Conservation (phyloP, 495 filamentous ascomycete genomes). For the Cudoniella acicularis region DNA sequence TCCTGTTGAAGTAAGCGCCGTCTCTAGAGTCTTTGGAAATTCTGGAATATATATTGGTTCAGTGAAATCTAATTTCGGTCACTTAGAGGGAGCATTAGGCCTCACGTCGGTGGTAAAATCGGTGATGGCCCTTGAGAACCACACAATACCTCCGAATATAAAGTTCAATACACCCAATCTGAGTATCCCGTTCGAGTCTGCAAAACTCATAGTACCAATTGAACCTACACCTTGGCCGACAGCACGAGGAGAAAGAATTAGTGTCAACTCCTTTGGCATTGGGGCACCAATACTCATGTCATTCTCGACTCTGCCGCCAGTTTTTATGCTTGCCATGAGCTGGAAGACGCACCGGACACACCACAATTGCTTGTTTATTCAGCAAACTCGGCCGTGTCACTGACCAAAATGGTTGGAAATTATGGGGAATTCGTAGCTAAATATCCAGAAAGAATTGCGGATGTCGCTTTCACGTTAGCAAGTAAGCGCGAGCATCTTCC, state of each 20-base stretch:
- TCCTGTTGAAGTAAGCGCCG: slow-evolving; percentile 47
- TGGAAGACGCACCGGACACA: too few relatives aligned
- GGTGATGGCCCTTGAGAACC: slow-evolving; percentile 51
- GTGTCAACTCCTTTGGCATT: slow-evolving; percentile 44
- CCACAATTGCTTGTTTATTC: too few relatives aligned
- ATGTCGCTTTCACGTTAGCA: slow-evolving; percentile 11
- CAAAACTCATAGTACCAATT: slow-evolving; percentile 27
- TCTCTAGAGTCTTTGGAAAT: slow-evolving; percentile 50
- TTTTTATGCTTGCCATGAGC: not conserved
- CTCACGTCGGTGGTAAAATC: slow-evolving; percentile 56
- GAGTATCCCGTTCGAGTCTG: slow-evolving; percentile 24
- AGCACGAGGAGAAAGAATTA: slow-evolving; percentile 1
- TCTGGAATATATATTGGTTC: slow-evolving; percentile 45
- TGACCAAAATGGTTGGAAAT: not conserved
- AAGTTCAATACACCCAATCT: slow-evolving; percentile 46
- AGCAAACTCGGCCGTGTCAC: slow-evolving; percentile 26
- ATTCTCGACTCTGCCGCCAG: slow-evolving; percentile 40
- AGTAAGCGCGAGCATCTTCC: slow-evolving; percentile 1
- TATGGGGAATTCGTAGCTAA: not conserved
- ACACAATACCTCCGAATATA: slow-evolving; percentile 45
- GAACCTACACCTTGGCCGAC: slow-evolving; percentile 9
- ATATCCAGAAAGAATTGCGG: not conserved
- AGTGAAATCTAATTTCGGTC: slow-evolving; percentile 56
- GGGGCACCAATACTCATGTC: slow-evolving; percentile 56
- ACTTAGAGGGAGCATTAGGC: slow-evolving; percentile 54